phyloP scores from a whole-genome alignment of 345 rosid species.

The Boechera divaricarpa region DNA sequence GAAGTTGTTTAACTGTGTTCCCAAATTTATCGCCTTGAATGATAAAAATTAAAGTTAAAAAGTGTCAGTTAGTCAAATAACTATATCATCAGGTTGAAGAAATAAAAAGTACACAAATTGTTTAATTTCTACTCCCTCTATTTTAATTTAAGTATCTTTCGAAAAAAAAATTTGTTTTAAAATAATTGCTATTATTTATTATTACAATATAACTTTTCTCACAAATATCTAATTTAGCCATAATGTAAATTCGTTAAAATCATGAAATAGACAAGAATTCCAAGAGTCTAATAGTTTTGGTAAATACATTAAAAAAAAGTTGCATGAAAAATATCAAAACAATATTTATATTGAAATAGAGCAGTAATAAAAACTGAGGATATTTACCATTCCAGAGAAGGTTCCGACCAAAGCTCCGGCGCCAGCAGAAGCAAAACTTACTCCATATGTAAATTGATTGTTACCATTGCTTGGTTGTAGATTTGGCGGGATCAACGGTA shows the following conservation, averaged over 20 bases:
- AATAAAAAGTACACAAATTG: background rate
- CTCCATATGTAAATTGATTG: slow-evolving; percentile 45
- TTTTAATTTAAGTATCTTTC: no score
- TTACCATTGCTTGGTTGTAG: slow-evolving; percentile 46
- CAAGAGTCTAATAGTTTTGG: background rate
- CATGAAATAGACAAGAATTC: background rate
- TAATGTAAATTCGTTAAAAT: background rate
- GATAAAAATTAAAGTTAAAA: background rate
- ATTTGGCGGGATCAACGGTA: slow-evolving; percentile 57
- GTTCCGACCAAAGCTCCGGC: slow-evolving; percentile 60
- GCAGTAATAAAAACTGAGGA: background rate
- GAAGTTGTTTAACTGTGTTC: slow-evolving; percentile 50
- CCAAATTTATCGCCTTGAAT: slow-evolving; percentile 49
- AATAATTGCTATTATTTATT: no score
- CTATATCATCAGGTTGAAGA: background rate
- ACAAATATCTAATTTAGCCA: background rate
- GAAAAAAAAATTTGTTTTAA: no score
- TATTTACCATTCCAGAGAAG: slow-evolving; percentile 36
- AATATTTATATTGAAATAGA: background rate
- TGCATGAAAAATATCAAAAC: background rate
- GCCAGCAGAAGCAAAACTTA: slow-evolving; percentile 56
- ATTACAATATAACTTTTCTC: background rate
- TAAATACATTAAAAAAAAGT: background rate
- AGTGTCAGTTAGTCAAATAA: background rate
- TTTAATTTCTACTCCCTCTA: background rate